These are phyloP conservation scores for Ogataea philodendri DNA, from an alignment of 805 yeast genomes.

Conservation along the genomic window DNA sequence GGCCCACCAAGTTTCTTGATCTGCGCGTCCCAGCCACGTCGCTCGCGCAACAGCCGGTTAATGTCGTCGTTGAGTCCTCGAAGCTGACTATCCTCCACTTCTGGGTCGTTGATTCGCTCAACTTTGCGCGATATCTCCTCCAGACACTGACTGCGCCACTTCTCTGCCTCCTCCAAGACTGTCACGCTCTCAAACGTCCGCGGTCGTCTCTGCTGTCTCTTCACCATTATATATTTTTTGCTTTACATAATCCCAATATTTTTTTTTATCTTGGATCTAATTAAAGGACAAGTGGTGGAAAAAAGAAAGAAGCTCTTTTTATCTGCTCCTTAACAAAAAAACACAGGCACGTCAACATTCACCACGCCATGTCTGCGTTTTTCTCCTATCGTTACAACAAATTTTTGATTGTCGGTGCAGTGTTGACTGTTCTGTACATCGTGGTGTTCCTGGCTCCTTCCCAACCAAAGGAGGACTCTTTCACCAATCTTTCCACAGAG, in stretches of 20 bases:
- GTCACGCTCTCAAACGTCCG: too few species aligned
- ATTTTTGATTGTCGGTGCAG: slow-evolving; percentile 45
- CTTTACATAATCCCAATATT: slow-evolving; percentile 63
- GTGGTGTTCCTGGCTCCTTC: slow-evolving; percentile 43
- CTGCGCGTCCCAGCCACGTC: slow-evolving; percentile 74
- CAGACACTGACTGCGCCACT: slow-evolving; percentile 61
- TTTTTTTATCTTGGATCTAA: slow-evolving; percentile 1
- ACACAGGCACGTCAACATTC: background rate
- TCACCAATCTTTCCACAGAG: slow-evolving; percentile 7
- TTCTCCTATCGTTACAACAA: slow-evolving; percentile 49
- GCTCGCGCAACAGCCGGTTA: slow-evolving; percentile 65
- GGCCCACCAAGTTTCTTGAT: slow-evolving; percentile 73
- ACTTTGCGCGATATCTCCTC: slow-evolving; percentile 62
- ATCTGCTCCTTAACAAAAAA: too few species aligned
- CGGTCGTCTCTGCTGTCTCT: too few species aligned
- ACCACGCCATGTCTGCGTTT: slow-evolving; percentile 25
- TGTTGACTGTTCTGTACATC: slow-evolving; percentile 46
- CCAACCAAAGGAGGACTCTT: slow-evolving; percentile 14
- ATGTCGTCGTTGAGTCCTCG: slow-evolving; percentile 73
- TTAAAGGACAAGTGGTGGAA: slow-evolving; percentile 6
- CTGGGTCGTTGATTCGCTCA: slow-evolving; percentile 60
- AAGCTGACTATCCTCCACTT: slow-evolving; percentile 57
- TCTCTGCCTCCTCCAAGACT: slow-evolving; percentile 70
- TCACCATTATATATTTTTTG: slow-evolving; percentile 47
- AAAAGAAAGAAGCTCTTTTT: slow-evolving; percentile 1